Conservation (phyloP, 495 filamentous ascomycete species). For the Hypoxylon crocopeplum region DNA sequence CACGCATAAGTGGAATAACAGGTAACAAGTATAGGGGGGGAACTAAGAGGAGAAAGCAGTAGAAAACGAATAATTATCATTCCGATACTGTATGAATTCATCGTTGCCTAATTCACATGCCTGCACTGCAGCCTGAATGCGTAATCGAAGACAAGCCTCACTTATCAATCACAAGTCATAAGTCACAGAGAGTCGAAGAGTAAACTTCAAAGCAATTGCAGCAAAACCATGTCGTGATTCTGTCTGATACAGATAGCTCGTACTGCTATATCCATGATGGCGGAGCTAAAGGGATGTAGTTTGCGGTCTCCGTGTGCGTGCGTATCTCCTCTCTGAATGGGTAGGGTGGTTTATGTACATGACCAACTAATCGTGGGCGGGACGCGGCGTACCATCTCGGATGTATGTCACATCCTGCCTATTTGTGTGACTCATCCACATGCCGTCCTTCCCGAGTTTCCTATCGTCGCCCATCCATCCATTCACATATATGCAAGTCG, state of each 20-base stretch:
- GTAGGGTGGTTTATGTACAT: slow-evolving; percentile 24
- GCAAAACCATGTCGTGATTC: slow-evolving; percentile 12
- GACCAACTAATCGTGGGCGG: not conserved
- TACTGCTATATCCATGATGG: slow-evolving; percentile 15
- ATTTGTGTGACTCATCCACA: slow-evolving; percentile 16
- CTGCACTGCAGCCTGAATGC: too few relatives aligned
- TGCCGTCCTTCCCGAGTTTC: slow-evolving; percentile 6
- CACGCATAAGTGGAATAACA: too few relatives aligned
- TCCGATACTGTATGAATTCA: too few relatives aligned
- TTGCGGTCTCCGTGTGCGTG: not conserved
- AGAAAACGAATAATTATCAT: too few relatives aligned
- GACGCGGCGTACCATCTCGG: not conserved
- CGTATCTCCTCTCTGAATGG: not conserved
- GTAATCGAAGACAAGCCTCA: too few relatives aligned
- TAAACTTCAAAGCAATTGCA: not conserved
- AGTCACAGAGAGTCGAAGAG: not conserved
- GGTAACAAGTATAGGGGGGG: too few relatives aligned
- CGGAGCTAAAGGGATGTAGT: slow-evolving; percentile 1
- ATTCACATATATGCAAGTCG: slow-evolving; percentile 32
- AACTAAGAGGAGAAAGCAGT: too few relatives aligned
- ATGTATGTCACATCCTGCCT: not conserved
- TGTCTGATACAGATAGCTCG: slow-evolving; percentile 19
- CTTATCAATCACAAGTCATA: not conserved
- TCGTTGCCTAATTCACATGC: too few relatives aligned
- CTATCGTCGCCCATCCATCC: slow-evolving; percentile 25